phyloP scores from a whole-genome alignment of 2,329 filamentous ascomycete genomes.

The Diaporthe citriasiana region DNA sequence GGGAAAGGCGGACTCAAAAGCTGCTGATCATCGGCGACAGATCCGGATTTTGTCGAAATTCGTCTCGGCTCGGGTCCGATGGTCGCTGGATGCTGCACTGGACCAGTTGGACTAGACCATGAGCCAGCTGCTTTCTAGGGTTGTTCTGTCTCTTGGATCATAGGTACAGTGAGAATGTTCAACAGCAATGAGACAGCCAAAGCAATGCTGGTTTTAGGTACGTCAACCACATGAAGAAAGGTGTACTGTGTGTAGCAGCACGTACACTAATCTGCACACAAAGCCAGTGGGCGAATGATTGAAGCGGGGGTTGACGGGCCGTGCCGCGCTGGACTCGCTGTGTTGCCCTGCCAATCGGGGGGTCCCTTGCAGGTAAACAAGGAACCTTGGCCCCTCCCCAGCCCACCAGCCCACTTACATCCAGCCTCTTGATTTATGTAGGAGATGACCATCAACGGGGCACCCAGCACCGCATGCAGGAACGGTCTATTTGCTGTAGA shows the following conservation, averaged over 20 bases:
- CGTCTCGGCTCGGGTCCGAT: conserved; percentile 28
- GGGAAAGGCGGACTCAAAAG: background rate
- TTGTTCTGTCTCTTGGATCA: background rate
- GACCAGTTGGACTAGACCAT: too few species aligned
- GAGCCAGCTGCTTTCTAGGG: background rate
- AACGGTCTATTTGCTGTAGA: conserved; percentile 5
- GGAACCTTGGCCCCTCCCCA: conserved; percentile 7
- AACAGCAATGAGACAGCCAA: background rate
- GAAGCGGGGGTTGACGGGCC: conserved; percentile 22
- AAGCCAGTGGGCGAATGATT: background rate
- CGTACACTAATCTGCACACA: background rate
- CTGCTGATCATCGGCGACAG: conserved; percentile 9
- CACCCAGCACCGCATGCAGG: conserved; percentile 11
- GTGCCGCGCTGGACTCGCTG: conserved; percentile 7
- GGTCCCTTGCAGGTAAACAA: conserved; percentile 31
- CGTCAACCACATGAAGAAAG: background rate
- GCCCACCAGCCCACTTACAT: conserved; percentile 26
- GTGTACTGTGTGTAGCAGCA: too few species aligned
- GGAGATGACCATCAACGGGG: conserved; percentile 9
- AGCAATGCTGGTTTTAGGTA: background rate
- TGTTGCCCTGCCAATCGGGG: conserved; percentile 24
- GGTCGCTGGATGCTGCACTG: background rate
- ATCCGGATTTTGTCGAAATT: conserved; percentile 5
- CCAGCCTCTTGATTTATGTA: conserved; percentile 30
- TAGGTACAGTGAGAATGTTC: background rate